These are phyloP conservation scores for Pleomassaria siparia DNA, from an alignment of 2,329 filamentous ascomycete genomes.

Conservation along the genomic window DNA sequence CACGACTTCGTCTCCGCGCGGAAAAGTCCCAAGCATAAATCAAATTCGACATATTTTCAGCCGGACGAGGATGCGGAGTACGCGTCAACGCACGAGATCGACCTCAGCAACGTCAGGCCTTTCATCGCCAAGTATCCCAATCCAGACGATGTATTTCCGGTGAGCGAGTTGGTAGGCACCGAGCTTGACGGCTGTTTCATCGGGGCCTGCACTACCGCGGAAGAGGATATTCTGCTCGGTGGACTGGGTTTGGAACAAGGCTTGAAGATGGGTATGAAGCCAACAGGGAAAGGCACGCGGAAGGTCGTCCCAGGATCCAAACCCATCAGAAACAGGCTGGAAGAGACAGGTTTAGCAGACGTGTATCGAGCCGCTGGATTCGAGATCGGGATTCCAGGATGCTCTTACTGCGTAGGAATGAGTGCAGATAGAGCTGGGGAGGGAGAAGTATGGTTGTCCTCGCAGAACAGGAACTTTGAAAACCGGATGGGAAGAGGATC, in stretches of 20 bases:
- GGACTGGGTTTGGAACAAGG: constrained; percentile 47
- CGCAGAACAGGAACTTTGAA: constrained; percentile 51
- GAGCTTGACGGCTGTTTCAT: constrained; percentile 50
- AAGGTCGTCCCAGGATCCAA: constrained; percentile 47
- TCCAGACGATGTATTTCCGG: constrained; percentile 49
- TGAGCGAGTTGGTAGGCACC: constrained; percentile 35
- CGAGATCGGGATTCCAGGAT: constrained; percentile 46
- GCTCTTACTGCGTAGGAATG: constrained; percentile 51
- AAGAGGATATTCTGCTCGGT: constrained; percentile 49
- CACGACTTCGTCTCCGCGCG: constrained; percentile 39
- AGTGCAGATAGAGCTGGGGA: constrained; percentile 44
- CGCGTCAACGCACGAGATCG: constrained; percentile 40
- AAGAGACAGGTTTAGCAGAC: constrained; percentile 37
- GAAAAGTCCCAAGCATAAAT: constrained; percentile 37
- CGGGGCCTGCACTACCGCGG: constrained; percentile 51
- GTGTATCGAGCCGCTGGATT: constrained; percentile 48
- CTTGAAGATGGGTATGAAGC: constrained; percentile 34
- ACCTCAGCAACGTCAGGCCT: constrained; percentile 42
- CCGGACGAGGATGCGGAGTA: constrained; percentile 46
- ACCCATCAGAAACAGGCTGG: constrained; percentile 43
- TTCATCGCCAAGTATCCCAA: constrained; percentile 47
- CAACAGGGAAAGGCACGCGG: constrained; percentile 37
- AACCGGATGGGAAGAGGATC: constrained; percentile 50
- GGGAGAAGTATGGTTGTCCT: constrained; percentile 50
- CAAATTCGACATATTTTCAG: constrained; percentile 41